A percentile compares a stretch with the other conserved stretches of the same genome.
Conservation (phyloP, 345 rosid species). For the Eucalyptus marginata region DNA sequence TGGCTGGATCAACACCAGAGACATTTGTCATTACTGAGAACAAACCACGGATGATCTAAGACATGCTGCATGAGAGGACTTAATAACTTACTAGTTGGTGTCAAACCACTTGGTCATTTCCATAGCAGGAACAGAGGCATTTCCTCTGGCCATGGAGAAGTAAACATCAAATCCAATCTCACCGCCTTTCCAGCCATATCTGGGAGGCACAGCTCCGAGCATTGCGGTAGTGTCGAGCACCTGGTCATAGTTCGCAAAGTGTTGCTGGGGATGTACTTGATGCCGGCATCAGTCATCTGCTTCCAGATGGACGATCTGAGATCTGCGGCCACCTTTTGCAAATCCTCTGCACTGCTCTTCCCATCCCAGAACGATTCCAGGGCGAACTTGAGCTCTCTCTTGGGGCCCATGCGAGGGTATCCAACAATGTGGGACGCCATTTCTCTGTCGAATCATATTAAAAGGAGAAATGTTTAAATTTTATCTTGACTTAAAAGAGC, state of each 20-base stretch:
- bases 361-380: conserved; percentile 98
- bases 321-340: conserved; percentile 82
- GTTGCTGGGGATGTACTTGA: conserved; percentile 93
- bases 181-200: conserved; percentile 74
- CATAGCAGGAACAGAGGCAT: conserved; percentile 96
- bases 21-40: neutral
- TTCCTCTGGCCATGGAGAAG: conserved; percentile 99
- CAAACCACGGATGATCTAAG: neutral
- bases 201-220: conserved; percentile 94
- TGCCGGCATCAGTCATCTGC: conserved; percentile 80
- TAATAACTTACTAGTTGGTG: conserved; percentile 91
- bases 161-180: conserved; percentile 77
- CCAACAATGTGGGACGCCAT: conserved; percentile 99
- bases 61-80: neutral
- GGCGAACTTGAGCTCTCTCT: conserved; percentile 96
- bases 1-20: conserved; percentile 41
- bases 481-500: neutral
- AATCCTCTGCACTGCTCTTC: conserved; percentile 82
- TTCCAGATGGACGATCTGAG: conserved; percentile 90
- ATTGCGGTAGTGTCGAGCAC: conserved; percentile 86
- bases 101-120: conserved; percentile 99
- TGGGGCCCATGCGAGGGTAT: conserved; percentile 99
- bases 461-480: neutral
- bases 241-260: conserved; percentile 90
- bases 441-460: conserved; percentile 8